Evolutionary conservation across 495 filamentous ascomycete genomes (phyloP).

Genomic region (Poronia punctata): DNA sequence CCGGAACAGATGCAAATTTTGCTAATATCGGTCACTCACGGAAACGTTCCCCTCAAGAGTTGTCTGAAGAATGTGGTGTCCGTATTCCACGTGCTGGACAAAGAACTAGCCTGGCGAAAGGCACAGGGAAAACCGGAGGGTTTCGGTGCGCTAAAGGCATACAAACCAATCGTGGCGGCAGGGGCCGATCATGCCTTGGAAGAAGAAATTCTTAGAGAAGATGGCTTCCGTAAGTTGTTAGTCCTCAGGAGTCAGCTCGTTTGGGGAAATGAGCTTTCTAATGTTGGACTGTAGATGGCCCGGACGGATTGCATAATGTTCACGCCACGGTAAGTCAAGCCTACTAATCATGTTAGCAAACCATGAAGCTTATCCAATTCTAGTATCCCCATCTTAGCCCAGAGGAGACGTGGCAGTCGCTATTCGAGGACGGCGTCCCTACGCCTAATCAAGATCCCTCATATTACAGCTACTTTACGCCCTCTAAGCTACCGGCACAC

Average conservation of each 20-base stretch:
- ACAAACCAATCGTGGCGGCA: constrained; percentile 76
- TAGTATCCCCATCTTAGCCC: constrained; percentile 86
- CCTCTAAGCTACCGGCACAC: constrained; percentile 65
- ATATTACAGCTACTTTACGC: constrained; percentile 54
- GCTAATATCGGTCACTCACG: constrained; percentile 85
- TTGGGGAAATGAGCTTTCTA: too few species aligned
- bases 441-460: constrained; percentile 30
- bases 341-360: too few species aligned
- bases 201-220: constrained; percentile 73
- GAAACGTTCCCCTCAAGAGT: constrained; percentile 82
- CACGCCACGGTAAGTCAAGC: constrained; percentile 59
- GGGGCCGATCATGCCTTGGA: constrained; percentile 81
- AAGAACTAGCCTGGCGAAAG: constrained; percentile 79
- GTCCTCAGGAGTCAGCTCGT: too few species aligned
- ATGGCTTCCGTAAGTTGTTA: constrained; percentile 79
- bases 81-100: constrained; percentile 87
- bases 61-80: constrained; percentile 86
- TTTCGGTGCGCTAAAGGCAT: constrained; percentile 59
- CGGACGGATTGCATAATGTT: constrained; percentile 86
- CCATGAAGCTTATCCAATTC: constrained; percentile 7
- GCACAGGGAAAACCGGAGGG: constrained; percentile 55
- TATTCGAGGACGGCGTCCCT: constrained; percentile 56
- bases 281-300: constrained; percentile 70
- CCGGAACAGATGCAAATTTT: constrained; percentile 82
- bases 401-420: constrained; percentile 71